Evolutionary conservation across 1,284 basidiomycete species (phyloP), one percentile per base, ranked within the genome.

Genomic region (Moniliophthora roreri): DNA sequence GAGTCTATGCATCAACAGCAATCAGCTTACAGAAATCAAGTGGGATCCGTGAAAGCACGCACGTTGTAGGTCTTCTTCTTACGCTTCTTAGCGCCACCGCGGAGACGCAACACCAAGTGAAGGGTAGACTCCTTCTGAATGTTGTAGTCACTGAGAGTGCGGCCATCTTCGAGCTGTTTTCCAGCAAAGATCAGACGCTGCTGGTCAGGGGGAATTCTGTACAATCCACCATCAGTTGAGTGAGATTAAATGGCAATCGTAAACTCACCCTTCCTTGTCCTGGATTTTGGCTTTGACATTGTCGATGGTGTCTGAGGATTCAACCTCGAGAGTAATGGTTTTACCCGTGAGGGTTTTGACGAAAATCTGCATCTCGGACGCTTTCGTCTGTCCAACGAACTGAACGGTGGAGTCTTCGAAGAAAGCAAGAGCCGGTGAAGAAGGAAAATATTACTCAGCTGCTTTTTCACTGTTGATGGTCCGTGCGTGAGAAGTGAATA

Each of bases 11-110:
- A 41, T 41, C 32, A 20, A 40, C 28, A 57, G 59, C 48, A 9
- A 47, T 55, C 50, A 56, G 52, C 37, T 48, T 24, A 37, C 32
- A 20, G 21, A 37, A 35, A 55, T 23, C 42, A 23, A 42, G 6
- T 8, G 23, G 40, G 42, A 40, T 35, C 42, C 2, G 15, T 51
- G 21, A 37, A 3, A 21, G 20, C 4, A 73, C 84, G 15, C 37
- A 89, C 88, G 73, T 84, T 94, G 91, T 97, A 97, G 55, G 93
- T 95, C 88, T 98, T 98, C 86, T 98, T 99, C 88, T 99, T 99
- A 74, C 96, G 87, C 89, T 98, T 98, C 91, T 96, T 96, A 63
- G 89, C 93, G 83, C 93, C 95, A 82, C 93, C 93, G 78, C 93
- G 93, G 49, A 96, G 90, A 69, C 91, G 87, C 63, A 98, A 87